Evolutionary conservation across 371 early-diverging fungal genomes (phyloP), one percentile per base, ranked within the genome.

Genomic region (Cokeromyces recurvatus): DNA sequence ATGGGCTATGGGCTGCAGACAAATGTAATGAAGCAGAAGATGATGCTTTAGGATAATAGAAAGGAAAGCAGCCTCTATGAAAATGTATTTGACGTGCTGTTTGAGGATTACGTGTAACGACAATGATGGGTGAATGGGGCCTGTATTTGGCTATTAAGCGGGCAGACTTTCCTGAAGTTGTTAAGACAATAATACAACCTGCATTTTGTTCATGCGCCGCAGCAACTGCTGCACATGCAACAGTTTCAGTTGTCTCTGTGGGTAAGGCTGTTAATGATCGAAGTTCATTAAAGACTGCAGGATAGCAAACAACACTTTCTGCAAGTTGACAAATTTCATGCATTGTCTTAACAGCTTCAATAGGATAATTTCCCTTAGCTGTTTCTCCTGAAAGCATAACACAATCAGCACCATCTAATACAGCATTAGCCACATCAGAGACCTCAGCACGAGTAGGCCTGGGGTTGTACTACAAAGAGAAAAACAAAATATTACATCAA

Each of bases 351-450:
- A 90, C 84, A 5, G 70, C 81, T 57, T 91, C 84, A 49, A 87
- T 64, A 43, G 90, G 87, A 69, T 94, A 91, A 51, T 53, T 57
- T 11, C 87, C 99, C 69, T 91, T 91, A 44, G 99, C 99, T 2
- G 97, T 98, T 75, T 99, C 99, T 51, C 94, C 97, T 41, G 96
- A 95, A 44, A 98, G 78, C 99, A 99, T 99, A 57, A 99, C 97
- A 65, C 94, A 91, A 71, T 97, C 98, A 32, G 95, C 91, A 41
- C 97, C 98, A 68, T 97, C 97, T 49, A 95, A 61, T 11, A 97
- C 87, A 32, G 99, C 99, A 74, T 98, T 97, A 29, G 98, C 96
- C 27, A 99, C 97, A 68, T 99, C 99, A 31, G 91, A 92, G 11
- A 94, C 94, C 66, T 99, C 99, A 40, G 99, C 97, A 66, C 99